Evolutionary conservation across 208 protist genomes (phyloP).

Genomic region (Vickermania spadyakhi): DNA sequence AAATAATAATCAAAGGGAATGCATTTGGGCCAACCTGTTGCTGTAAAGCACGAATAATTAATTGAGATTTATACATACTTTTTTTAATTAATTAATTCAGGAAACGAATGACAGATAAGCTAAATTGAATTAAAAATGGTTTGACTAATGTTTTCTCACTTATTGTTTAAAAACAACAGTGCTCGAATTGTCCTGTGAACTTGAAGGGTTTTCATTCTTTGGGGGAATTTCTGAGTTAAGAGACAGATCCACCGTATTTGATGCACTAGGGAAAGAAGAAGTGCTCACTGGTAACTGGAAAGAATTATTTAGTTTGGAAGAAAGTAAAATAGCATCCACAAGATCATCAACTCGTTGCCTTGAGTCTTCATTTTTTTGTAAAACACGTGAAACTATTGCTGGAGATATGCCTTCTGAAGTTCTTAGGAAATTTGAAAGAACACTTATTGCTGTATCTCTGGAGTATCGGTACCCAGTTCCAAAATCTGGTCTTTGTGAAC

Average conservation of each 20-base stretch:
- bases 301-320: neutral
- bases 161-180: too few relatives aligned
- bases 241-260: too few relatives aligned
- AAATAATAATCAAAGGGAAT: conserved; percentile 1
- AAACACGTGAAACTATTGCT: conserved; percentile 20
- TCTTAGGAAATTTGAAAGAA: conserved; percentile 20
- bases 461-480: conserved; percentile 37
- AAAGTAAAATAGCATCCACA: conserved; percentile 23
- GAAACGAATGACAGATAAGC: neutral
- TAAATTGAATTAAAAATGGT: too few relatives aligned
- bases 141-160: too few relatives aligned
- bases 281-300: neutral
- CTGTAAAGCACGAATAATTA: neutral
- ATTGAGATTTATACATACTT: neutral
- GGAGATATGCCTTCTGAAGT: conserved; percentile 23
- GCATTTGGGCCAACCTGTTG: neutral
- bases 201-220: too few relatives aligned
- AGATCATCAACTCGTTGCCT: conserved; percentile 48
- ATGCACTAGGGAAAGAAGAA: neutral
- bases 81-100: neutral
- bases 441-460: conserved; percentile 20
- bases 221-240: too few relatives aligned
- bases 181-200: too few relatives aligned
- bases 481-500: conserved; percentile 33
- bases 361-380: conserved; percentile 33